Evolutionary conservation across 1,284 basidiomycete species (phyloP), one percentile per base, ranked within the genome.

Genomic region (Agaricales sp.): DNA sequence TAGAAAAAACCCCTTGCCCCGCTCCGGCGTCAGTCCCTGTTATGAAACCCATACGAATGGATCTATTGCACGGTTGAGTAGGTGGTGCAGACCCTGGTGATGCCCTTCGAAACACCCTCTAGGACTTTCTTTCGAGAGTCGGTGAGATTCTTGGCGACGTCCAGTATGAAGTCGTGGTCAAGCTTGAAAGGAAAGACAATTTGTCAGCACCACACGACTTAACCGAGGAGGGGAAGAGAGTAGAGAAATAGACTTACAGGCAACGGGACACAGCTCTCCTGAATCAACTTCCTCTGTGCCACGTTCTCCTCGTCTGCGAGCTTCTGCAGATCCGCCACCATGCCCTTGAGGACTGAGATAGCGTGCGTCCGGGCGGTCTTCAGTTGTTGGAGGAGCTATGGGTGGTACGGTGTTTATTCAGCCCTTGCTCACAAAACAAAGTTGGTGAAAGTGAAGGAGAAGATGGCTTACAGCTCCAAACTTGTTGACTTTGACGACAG

Each of bases 31-130:
- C n/a, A n/a, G n/a, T n/a, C n/a, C n/a, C n/a, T n/a, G n/a, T n/a
- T n/a, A n/a, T n/a, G n/a, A n/a, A n/a, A n/a, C n/a, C n/a, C n/a
- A n/a, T n/a, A n/a, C n/a, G n/a, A n/a, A n/a, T n/a, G n/a, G n/a
- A n/a, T 30, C 26, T 30, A 30, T 30, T 30, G 26, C 14, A 6
- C 26, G 6, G 6, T 6, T 30, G 26, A 30, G 51, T 82, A 73
- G 16, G 66, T 67, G 35, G 72, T 67, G 57, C 69, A 71, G 38
- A 85, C 59, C 46, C 77, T 77, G 23, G 61, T 59, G 50, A 85
- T 69, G 21, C 86, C 85, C 59, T 82, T 87, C 19, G 76, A 79
- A 43, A 82, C 66, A 25, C 84, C 85, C 50, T 85, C 84, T n/a
- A 78, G 61, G 4, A 81, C 72, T 61, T 78, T 84, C 61, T 77